Base-by-base conservation (phyloP, 352 stramenopile species). In the Pythium biforme region DNA sequence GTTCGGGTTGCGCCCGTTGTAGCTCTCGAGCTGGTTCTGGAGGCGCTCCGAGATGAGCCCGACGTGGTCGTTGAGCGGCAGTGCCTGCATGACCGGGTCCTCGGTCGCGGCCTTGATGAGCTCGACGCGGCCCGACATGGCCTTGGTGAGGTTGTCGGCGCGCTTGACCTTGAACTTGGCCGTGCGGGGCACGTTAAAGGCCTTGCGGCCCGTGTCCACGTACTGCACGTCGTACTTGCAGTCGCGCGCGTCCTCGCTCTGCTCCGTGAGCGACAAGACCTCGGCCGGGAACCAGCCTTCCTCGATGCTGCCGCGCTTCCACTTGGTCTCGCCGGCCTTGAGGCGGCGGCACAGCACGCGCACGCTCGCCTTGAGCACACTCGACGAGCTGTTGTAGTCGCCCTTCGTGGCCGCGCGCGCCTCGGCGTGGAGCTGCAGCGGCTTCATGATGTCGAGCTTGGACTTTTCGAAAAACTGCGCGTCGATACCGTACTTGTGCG, bases 401-500 rank as follows among this genome's bases (percentile, higher is more conserved):
- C 76, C 76, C 5, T 70, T 49, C 69, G 79, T 89, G 11, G 77
- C 75, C 27, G 79, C 74, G 43, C 77, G 84, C 59, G 85, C 61
- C 31, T 90, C 79, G 11, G 81, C 65, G 67, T 97, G 87, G 26
- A 93, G 69, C 56, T 92, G 76, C 11, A 94, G 66, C 10, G 87
- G 84, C 73, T 93, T 83, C 74, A 96, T 91, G 47, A 92, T 89
- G 64, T 97, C 89, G 14, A 97, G 75, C 61, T 96, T 95, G 25
- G 89, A 92, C 29, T 91, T 86, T 50, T 94, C 79, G 12, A 97
- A 94, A 60, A 96, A 97, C 56, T 86, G 82, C 17, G 81, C 83
- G 41, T 94, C 72, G 57, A 97, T 95, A 33, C 77, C 79, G 63
- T 98, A 97, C 69, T 97, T 97, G 77, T 97, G 91, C 33, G 87